Evolutionary conservation across 106 monocot species (phyloP).

Genomic region (Apostasia shenzhenica): DNA sequence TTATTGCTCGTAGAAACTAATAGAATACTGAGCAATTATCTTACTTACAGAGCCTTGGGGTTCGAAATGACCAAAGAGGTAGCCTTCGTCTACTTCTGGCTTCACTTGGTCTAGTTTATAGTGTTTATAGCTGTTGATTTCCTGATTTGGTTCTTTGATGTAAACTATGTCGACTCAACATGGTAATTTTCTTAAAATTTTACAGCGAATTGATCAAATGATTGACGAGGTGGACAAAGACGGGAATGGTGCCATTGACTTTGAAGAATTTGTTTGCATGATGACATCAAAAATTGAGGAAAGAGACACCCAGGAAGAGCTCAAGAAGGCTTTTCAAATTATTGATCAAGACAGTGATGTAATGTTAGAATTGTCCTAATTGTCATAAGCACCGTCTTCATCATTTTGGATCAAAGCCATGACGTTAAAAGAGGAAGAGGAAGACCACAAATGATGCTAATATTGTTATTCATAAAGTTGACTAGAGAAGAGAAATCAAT

Average conservation of each 20-base stretch:
- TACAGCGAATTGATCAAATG: conserved; percentile 79
- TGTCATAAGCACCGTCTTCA: too few species aligned
- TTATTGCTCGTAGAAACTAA: neutral
- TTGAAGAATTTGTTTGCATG: conserved; percentile 83
- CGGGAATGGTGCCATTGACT: conserved; percentile 82
- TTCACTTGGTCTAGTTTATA: neutral
- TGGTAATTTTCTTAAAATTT: neutral
- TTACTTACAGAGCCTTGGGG: conserved; percentile 81
- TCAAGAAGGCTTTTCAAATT: conserved; percentile 77
- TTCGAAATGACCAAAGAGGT: conserved; percentile 92
- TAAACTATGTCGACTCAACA: neutral
- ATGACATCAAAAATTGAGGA: conserved; percentile 93
- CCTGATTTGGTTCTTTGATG: neutral
- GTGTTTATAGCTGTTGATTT: neutral
- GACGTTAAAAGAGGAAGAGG: too few species aligned
- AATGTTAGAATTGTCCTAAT: conserved; percentile 4
- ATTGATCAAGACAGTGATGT: conserved; percentile 87
- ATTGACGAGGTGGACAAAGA: conserved; percentile 91
- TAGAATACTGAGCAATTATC: neutral
- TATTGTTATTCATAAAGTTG: too few species aligned
- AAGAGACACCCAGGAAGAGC: conserved; percentile 66
- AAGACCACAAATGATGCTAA: too few species aligned
- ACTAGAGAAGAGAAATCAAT: too few species aligned
- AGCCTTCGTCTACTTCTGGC: neutral
- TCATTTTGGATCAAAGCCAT: too few species aligned